These are phyloP conservation scores for Lachnellula cervina DNA, from an alignment of 2,329 filamentous ascomycete species.

Conservation along the genomic window DNA sequence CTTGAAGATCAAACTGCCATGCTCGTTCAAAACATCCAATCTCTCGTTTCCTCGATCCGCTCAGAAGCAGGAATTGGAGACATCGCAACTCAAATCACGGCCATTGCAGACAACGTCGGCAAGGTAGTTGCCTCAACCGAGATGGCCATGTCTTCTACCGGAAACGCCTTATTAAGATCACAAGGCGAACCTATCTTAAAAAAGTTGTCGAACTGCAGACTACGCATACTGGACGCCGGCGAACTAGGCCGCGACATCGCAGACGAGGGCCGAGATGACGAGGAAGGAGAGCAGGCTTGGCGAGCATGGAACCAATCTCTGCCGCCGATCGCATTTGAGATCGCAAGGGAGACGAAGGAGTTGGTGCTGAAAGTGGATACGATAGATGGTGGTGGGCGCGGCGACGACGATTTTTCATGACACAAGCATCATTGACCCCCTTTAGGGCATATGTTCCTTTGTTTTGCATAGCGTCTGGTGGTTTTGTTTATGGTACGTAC, in stretches of 20 bases:
- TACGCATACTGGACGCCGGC: conserved; percentile 60
- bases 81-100: conserved; percentile 64
- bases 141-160: conserved; percentile 45
- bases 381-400: conserved; percentile 23
- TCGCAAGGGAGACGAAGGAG: conserved; percentile 77
- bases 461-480: conserved; percentile 11
- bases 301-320: conserved; percentile 64
- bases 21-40: conserved; percentile 75
- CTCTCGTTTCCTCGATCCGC: conserved; percentile 70
- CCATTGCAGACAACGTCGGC: conserved; percentile 66
- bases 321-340: conserved; percentile 81
- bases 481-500: background rate
- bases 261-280: conserved; percentile 46
- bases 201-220: conserved; percentile 58
- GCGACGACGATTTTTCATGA: conserved; percentile 30
- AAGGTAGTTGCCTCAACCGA: conserved; percentile 66
- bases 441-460: background rate
- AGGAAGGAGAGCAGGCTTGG: conserved; percentile 51
- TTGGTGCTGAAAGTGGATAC: conserved; percentile 48
- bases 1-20: conserved; percentile 78
- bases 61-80: conserved; percentile 57
- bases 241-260: conserved; percentile 57
- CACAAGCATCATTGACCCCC: background rate
- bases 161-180: conserved; percentile 48
- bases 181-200: conserved; percentile 46